These are phyloP conservation scores for Mucor mucedo DNA, from an alignment of 371 early-diverging fungal species.

Conservation along the genomic window DNA sequence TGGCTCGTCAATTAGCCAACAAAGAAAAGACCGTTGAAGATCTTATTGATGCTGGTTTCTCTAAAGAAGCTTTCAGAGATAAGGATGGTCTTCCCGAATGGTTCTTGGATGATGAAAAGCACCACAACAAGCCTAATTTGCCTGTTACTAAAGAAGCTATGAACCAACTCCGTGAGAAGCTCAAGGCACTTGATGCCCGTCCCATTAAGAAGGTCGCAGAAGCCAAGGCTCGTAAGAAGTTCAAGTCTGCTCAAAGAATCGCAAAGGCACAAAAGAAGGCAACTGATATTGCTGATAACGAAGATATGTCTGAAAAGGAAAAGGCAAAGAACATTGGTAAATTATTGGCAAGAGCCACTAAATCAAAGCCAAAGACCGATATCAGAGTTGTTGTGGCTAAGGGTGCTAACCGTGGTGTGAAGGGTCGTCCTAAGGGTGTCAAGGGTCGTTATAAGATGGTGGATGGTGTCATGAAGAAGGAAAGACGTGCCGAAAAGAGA, in stretches of 20 bases:
- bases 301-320: conserved; percentile 88
- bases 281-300: conserved; percentile 81
- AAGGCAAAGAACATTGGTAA: conserved; percentile 85
- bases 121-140: conserved; percentile 84
- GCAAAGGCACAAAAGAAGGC: conserved; percentile 90
- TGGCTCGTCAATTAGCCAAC: conserved; percentile 86
- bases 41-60: conserved; percentile 88
- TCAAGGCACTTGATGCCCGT: conserved; percentile 90
- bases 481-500: conserved; percentile 83
- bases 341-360: conserved; percentile 69
- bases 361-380: conserved; percentile 78
- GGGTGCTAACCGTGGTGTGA: conserved; percentile 79
- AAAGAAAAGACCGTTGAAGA: conserved; percentile 76
- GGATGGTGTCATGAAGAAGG: conserved; percentile 93
- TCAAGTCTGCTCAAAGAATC: conserved; percentile 72
- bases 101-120: conserved; percentile 92
- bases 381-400: conserved; percentile 91
- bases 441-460: conserved; percentile 97
- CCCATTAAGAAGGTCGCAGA: conserved; percentile 99
- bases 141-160: conserved; percentile 97
- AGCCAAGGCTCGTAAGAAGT: conserved; percentile 96
- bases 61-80: conserved; percentile 89
- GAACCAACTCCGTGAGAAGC: conserved; percentile 75
- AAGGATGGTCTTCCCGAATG: conserved; percentile 85
- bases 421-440: conserved; percentile 96